Base-by-base conservation (phyloP, 2,329 filamentous ascomycete genomes). In the Anthostomella pinea region DNA sequence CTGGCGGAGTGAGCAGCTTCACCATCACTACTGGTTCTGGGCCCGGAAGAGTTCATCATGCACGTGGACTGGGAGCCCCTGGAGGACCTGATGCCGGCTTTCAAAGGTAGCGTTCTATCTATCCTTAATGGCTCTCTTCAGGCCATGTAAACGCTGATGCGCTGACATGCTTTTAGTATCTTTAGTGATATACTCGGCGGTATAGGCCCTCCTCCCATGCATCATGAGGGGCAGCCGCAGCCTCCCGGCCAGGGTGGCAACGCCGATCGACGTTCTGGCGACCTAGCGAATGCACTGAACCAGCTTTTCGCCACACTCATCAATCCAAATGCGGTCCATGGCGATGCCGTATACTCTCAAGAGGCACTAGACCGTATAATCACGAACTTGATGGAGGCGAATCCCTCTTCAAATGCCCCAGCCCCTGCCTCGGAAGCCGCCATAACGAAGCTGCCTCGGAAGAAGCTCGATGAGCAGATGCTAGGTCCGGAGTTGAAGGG, bases 331-430 rank as follows among this genome's bases (percentile, higher is more conserved):
- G 72, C 66, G 6, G 63, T 68, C 11, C 71, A 77, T 40, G 87
- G 89, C 14, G 91, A 97, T 60, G 87, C 83, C 6, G 91, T 95
- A 1, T 94, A 91, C 59, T 85, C 85, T 0, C 87, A 97, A 63
- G 89, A 95, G 65, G 90, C 86, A 3, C 69, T 97, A 20, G 91
- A 98, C 58, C 79, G 85, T 21, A 87, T 97, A 47, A 85, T 98
- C 38, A 85, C 87, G 0, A 79, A 85, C 50, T 71, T 97, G 27
- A 93, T 96, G 83, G 91, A 96, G 51, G 79, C 87, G 41, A 84
- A 89, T 39, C 76, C 81, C 2, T 75, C 75, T 34, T 84, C 83
- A 1, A 87, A 85, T 49, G 91, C 87, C 1, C 85, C 89, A 0
- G 85, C 87, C 0, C 90, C 91, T 3, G 91, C 91, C 7, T 74